Conservation (phyloP, 2,329 filamentous ascomycete genomes). For the Hypoxylon sp. region DNA sequence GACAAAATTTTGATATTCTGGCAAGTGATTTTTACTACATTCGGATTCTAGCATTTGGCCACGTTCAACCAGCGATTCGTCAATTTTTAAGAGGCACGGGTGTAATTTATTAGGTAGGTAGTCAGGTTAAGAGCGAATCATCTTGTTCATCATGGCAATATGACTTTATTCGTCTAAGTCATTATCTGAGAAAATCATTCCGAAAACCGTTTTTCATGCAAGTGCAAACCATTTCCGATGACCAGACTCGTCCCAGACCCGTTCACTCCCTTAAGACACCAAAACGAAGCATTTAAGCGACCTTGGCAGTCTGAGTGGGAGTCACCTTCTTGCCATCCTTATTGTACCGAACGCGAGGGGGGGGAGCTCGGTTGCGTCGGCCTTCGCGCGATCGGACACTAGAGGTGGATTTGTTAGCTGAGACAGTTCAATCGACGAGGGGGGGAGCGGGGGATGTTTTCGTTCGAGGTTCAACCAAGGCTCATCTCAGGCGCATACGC, state of each 20-base stretch:
- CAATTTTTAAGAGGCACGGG: neutral
- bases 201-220: slow-evolving; percentile 50
- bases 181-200: slow-evolving; percentile 52
- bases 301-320: slow-evolving; percentile 83
- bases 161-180: slow-evolving; percentile 53
- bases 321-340: slow-evolving; percentile 99
- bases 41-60: too few relatives aligned
- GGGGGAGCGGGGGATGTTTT: slow-evolving; percentile 42
- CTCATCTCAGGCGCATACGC: slow-evolving; percentile 65
- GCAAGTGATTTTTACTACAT: too few relatives aligned
- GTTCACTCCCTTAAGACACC: slow-evolving; percentile 47
- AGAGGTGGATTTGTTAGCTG: slow-evolving; percentile 58
- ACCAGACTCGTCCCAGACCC: slow-evolving; percentile 45
- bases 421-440: slow-evolving; percentile 42
- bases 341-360: slow-evolving; percentile 98
- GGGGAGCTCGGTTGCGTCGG: slow-evolving; percentile 98
- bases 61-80: neutral
- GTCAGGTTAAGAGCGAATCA: slow-evolving; percentile 12
- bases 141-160: slow-evolving; percentile 38
- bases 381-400: slow-evolving; percentile 98
- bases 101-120: too few relatives aligned
- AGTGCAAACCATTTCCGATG: slow-evolving; percentile 50
- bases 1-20: too few relatives aligned
- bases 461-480: slow-evolving; percentile 66
- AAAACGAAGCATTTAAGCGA: slow-evolving; percentile 54